A percentile compares a stretch with the other conserved stretches of the same genome.
Evolutionary conservation across 306 rosid species (phyloP).

Genomic region (Gleditsia sinensis): DNA sequence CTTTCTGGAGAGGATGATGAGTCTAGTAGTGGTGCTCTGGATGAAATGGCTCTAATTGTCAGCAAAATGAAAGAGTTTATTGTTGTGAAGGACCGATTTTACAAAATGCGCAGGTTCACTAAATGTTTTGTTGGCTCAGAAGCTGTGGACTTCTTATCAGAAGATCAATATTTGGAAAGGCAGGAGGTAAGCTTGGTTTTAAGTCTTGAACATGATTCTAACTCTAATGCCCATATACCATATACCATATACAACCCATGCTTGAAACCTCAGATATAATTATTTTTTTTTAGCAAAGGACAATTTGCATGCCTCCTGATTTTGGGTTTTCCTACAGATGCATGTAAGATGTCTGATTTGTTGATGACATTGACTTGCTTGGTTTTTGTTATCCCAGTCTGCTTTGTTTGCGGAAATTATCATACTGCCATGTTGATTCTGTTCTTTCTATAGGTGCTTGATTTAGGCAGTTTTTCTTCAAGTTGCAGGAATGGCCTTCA

Average conservation of each 20-base stretch:
- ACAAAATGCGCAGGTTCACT: slow-evolving; percentile 70
- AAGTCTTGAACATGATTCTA: background rate
- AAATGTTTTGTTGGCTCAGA: slow-evolving; percentile 67
- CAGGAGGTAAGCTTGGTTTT: slow-evolving; percentile 63
- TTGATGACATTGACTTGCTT: background rate
- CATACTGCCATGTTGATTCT: background rate
- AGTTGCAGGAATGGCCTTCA: background rate
- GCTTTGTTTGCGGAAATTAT: background rate
- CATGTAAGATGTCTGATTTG: background rate
- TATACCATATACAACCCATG: background rate
- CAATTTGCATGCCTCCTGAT: background rate
- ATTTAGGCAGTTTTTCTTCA: background rate
- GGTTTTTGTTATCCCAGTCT: background rate
- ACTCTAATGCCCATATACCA: slow-evolving; percentile 5
- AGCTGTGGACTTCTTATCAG: slow-evolving; percentile 82
- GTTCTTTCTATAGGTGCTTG: background rate
- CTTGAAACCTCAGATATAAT: background rate
- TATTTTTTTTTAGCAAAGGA: background rate
- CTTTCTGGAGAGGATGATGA: slow-evolving; percentile 86
- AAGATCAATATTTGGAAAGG: slow-evolving; percentile 87
- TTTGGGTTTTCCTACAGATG: background rate
- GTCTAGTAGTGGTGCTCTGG: slow-evolving; percentile 66
- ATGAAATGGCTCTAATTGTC: slow-evolving; percentile 77
- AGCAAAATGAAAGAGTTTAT: slow-evolving; percentile 74
- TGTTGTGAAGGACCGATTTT: slow-evolving; percentile 62